These are phyloP conservation scores for Penicillium sp. DNA, from an alignment of 2,329 filamentous ascomycete genomes.

Conservation along the genomic window DNA sequence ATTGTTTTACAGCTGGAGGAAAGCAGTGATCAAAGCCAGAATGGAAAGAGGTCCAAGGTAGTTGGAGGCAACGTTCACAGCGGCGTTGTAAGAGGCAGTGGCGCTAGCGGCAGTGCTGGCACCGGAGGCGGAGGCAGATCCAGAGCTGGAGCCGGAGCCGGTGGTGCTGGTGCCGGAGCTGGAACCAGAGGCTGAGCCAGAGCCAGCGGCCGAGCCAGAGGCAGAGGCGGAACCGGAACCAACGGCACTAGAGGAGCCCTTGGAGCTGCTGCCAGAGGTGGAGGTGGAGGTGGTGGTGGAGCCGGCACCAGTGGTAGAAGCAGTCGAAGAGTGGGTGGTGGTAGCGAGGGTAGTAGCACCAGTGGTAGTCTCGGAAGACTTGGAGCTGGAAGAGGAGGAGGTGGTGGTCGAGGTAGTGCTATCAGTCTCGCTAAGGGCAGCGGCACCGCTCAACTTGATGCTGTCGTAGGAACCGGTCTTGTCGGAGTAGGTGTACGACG, in stretches of 20 bases:
- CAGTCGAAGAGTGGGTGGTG: not conserved
- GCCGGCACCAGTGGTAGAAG: not conserved
- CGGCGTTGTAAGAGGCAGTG: constrained; percentile 17
- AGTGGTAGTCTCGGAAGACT: constrained; percentile 10
- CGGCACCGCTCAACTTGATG: constrained; percentile 50
- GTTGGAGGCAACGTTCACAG: constrained; percentile 21
- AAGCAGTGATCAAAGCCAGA: constrained; percentile 26
- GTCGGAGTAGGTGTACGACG: constrained; percentile 67
- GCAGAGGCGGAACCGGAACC: constrained; percentile 12
- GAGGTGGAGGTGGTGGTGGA: not conserved
- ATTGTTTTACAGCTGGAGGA: constrained; percentile 31
- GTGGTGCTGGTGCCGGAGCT: constrained; percentile 8
- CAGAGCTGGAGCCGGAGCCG: constrained; percentile 5
- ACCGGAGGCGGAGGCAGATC: constrained; percentile 7
- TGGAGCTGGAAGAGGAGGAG: constrained; percentile 8
- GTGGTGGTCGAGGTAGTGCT: not conserved
- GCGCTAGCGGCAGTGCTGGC: constrained; percentile 10
- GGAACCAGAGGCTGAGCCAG: constrained; percentile 16
- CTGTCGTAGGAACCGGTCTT: constrained; percentile 62
- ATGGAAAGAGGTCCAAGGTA: constrained; percentile 23
- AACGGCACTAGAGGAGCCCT: constrained; percentile 12
- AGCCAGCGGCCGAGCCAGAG: constrained; percentile 11
- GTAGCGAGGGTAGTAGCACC: not conserved
- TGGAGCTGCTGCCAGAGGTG: constrained; percentile 8
- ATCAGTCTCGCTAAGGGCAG: constrained; percentile 7